Evolutionary conservation across 345 rosid genomes (phyloP).

Genomic region (Euphorbia pulcherrima): DNA sequence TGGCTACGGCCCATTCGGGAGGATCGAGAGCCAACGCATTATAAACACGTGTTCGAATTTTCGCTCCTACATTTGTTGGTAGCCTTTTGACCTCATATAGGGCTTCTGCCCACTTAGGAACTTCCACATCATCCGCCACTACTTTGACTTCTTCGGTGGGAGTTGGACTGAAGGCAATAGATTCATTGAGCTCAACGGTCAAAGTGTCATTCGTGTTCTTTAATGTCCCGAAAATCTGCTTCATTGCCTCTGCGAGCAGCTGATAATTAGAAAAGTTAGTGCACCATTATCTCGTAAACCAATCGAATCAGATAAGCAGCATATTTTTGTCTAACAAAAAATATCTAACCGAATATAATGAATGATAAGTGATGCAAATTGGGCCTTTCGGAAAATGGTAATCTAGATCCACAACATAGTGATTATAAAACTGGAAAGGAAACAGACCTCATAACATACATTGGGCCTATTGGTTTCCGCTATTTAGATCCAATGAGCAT

Average conservation of each 20-base stretch:
- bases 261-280: conserved; percentile 29
- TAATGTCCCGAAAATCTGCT: conserved; percentile 32
- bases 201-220: conserved; percentile 18
- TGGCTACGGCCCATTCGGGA: conserved; percentile 37
- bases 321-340: neutral
- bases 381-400: neutral
- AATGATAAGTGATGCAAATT: neutral
- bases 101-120: conserved; percentile 37
- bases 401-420: neutral
- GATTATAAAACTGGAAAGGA: neutral
- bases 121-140: conserved; percentile 19
- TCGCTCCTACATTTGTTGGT: conserved; percentile 42
- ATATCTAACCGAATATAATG: neutral
- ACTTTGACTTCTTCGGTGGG: conserved; percentile 6
- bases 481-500: neutral
- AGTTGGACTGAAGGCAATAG: conserved; percentile 10
- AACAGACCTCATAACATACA: neutral
- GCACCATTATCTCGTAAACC: conserved; percentile 17
- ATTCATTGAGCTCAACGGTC: conserved; percentile 16
- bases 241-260: conserved; percentile 43
- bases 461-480: neutral
- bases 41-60: conserved; percentile 33
- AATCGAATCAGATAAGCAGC: neutral
- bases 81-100: conserved; percentile 37
- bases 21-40: conserved; percentile 33